Evolutionary conservation across 305 asterid genomes (phyloP).

Genomic region (Rubia tinctorum): DNA sequence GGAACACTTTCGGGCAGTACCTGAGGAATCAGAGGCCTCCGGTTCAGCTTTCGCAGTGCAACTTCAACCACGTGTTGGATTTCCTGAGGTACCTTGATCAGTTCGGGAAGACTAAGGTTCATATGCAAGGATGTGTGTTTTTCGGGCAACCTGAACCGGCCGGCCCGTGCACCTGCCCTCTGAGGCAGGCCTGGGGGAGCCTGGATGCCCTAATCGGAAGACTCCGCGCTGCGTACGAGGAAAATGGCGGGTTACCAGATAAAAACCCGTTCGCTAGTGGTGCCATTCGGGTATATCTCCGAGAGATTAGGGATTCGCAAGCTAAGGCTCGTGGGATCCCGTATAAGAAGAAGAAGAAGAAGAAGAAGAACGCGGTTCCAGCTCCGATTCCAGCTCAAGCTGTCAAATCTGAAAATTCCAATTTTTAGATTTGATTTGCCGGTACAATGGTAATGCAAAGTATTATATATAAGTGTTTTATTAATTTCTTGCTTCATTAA

Average conservation of each 20-base stretch:
- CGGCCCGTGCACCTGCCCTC: slow-evolving; percentile 70
- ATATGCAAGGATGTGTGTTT: slow-evolving; percentile 56
- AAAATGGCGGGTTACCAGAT: slow-evolving; percentile 67
- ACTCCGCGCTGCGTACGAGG: slow-evolving; percentile 80
- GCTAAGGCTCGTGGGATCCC: slow-evolving; percentile 80
- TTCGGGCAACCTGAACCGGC: slow-evolving; percentile 74
- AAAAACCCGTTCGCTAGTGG: slow-evolving; percentile 73
- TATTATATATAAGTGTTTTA: slow-evolving; percentile 9
- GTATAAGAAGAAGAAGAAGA: slow-evolving; percentile 78
- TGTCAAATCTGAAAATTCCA: slow-evolving; percentile 20
- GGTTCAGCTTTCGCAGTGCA: slow-evolving; percentile 50
- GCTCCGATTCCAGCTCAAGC: not conserved
- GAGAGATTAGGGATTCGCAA: slow-evolving; percentile 67
- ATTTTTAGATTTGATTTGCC: slow-evolving; percentile 1
- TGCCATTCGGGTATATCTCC: slow-evolving; percentile 54
- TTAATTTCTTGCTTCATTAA: slow-evolving; percentile 4
- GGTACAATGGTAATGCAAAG: slow-evolving; percentile 2
- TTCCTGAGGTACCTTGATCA: slow-evolving; percentile 75
- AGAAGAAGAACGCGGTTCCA: slow-evolving; percentile 18
- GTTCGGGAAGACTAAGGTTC: slow-evolving; percentile 87
- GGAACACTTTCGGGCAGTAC: slow-evolving; percentile 93
- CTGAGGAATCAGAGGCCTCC: slow-evolving; percentile 71
- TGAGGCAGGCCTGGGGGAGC: slow-evolving; percentile 90
- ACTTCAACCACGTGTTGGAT: slow-evolving; percentile 61
- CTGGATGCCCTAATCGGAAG: slow-evolving; percentile 78